Evolutionary conservation across 75 land plant genomes (phyloP), one percentile per base, ranked within the genome.

Genomic region (Sequoiadendron giganteum): DNA sequence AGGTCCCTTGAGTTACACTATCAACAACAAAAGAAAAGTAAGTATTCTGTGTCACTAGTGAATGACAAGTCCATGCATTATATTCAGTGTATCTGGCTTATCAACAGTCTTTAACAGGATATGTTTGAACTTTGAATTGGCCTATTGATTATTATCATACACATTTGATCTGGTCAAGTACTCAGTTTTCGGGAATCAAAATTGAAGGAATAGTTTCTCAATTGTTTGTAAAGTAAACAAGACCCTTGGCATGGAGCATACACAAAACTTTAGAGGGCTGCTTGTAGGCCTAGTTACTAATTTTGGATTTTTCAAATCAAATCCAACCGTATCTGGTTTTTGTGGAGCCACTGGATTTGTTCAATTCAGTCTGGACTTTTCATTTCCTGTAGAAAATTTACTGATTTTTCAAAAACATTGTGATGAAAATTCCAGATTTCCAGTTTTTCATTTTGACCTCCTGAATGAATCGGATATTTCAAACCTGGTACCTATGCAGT

Each of bases 1-100:
- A 73, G 86, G 61, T 30, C 79, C 87, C 90, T 87, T 94, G 36
- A 52, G 49, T 76, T 47, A 86, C 79, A 94, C 83, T 86, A 91
- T 96, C 38, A 85, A 89, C 52, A 79, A 91, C 82, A 94, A 87
- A 30, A 95, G 91, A 86, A 97, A 97, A 90, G 99, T 97, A 70
- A 91, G 87, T 84, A 55, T 83, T 39, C 28, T 34, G 58, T 73
- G 13, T 32, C 32, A 15, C 45, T 30, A 6, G 34, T 86, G 88
- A 40, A 86, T 65, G 16, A 43, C 43, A 28, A 3, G 38, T n/a
- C n/a, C 25, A 36, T 61, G n/a, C 43, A 34, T 52, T 21, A 38
- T 42, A 28, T 48, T 55, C 61, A 36, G 18, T 4, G 25, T 88
- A 45, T 5, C 28, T 83, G 72, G 30, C 19, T 79, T 40, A 79